Percentiles rank a stretch among this genome's conserved stretches.
phyloP scores from a whole-genome alignment of 257 asterid genomes.

The Solanum peruvianum region DNA sequence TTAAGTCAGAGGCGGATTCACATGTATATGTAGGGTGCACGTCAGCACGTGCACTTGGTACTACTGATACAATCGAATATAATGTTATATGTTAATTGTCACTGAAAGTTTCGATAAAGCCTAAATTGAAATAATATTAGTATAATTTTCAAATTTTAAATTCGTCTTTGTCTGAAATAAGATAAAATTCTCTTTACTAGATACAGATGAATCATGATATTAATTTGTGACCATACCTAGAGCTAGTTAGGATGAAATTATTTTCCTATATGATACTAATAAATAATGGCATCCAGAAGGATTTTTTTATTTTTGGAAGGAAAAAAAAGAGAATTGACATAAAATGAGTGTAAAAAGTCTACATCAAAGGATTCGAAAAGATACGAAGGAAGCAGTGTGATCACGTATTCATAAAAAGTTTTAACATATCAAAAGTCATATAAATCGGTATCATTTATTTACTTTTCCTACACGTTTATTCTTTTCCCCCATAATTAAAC shows the following conservation, averaged over 20 bases:
- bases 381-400: not conserved
- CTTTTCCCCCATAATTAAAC: not conserved
- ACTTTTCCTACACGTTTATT: not conserved
- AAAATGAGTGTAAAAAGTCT: not conserved
- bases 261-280: not conserved
- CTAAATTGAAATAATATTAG: no score
- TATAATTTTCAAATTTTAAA: no score
- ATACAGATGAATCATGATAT: not conserved
- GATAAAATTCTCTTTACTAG: not conserved
- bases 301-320: not conserved
- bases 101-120: no score
- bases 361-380: not conserved
- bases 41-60: not conserved
- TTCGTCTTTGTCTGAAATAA: not conserved
- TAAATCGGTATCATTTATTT: not conserved
- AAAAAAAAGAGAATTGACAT: not conserved
- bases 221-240: not conserved
- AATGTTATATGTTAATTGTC: no score
- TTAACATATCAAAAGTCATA: not conserved
- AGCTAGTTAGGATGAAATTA: not conserved
- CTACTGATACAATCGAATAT: not conserved
- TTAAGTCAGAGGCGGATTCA: not conserved
- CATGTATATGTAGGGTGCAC: not conserved
- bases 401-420: not conserved
- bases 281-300: not conserved